These are phyloP conservation scores for Chlorella sp. DNA, from an alignment of 139 green algal species.

Conservation along the genomic window DNA sequence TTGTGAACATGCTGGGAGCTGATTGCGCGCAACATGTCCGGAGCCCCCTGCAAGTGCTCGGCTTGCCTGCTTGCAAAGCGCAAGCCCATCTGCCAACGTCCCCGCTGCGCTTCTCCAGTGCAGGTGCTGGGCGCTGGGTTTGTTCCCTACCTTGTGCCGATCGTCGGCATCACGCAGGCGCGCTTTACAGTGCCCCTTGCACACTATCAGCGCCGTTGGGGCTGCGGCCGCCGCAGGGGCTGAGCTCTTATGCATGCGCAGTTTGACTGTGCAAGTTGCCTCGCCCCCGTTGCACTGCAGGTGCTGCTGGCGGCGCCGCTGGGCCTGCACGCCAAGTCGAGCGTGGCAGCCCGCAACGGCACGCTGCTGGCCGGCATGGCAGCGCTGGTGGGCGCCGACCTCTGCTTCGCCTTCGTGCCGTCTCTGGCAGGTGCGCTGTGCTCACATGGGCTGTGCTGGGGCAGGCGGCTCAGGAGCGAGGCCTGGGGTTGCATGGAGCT, in stretches of 20 bases:
- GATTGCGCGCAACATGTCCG: too few species aligned
- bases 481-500: not conserved
- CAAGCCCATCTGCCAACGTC: not conserved
- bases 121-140: not conserved
- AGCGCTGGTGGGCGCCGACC: conserved; percentile 70
- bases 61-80: too few species aligned
- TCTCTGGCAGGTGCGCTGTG: conserved; percentile 12
- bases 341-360: conserved; percentile 64
- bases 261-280: not conserved
- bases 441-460: not conserved
- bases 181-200: not conserved
- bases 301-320: conserved; percentile 57
- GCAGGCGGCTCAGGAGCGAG: too few species aligned
- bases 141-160: not conserved
- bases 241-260: not conserved
- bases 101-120: not conserved
- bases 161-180: not conserved
- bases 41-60: too few species aligned
- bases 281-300: not conserved
- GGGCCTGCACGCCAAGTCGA: conserved; percentile 57
- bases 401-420: conserved; percentile 53
- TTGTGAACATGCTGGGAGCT: too few species aligned
- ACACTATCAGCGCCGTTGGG: too few species aligned
- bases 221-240: too few species aligned
- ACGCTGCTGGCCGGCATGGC: conserved; percentile 72